Conservation (phyloP, 164 flowering plant species). For the Nymphaea thermarum region DNA sequence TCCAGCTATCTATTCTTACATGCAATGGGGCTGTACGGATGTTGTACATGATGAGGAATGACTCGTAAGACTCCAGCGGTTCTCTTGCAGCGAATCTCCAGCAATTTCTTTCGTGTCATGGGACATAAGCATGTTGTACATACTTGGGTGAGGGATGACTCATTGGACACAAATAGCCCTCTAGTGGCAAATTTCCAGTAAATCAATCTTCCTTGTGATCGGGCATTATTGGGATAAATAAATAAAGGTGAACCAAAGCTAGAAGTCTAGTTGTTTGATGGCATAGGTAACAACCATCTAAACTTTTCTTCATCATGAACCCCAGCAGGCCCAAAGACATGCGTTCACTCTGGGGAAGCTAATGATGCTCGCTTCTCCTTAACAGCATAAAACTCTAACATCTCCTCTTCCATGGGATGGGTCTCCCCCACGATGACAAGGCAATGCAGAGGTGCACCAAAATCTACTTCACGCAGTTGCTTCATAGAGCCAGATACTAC, state of each 20-base stretch:
- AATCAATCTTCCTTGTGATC: too few species aligned
- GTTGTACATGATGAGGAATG: too few species aligned
- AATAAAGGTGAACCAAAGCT: neutral
- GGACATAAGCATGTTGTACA: too few species aligned
- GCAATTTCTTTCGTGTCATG: too few species aligned
- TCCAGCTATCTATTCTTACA: too few species aligned
- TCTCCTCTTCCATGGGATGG: constrained; percentile 84
- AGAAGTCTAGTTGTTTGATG: neutral
- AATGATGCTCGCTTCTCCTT: constrained; percentile 1
- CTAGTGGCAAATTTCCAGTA: too few species aligned
- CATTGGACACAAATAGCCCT: too few species aligned
- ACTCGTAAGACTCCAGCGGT: too few species aligned
- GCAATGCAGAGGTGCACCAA: constrained; percentile 89
- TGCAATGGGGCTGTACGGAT: too few species aligned
- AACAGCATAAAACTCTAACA: constrained; percentile 51
- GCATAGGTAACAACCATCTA: neutral
- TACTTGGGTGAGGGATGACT: too few species aligned
- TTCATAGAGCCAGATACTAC: constrained; percentile 70
- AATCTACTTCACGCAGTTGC: constrained; percentile 51
- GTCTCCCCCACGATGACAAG: constrained; percentile 75
- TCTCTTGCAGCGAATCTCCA: too few species aligned
- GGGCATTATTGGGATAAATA: too few species aligned
- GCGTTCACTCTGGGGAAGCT: neutral
- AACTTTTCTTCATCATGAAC: neutral
- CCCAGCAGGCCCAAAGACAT: neutral